phyloP scores from a whole-genome alignment of 2,329 filamentous ascomycete species.

The Teratosphaeria gauchensis region DNA sequence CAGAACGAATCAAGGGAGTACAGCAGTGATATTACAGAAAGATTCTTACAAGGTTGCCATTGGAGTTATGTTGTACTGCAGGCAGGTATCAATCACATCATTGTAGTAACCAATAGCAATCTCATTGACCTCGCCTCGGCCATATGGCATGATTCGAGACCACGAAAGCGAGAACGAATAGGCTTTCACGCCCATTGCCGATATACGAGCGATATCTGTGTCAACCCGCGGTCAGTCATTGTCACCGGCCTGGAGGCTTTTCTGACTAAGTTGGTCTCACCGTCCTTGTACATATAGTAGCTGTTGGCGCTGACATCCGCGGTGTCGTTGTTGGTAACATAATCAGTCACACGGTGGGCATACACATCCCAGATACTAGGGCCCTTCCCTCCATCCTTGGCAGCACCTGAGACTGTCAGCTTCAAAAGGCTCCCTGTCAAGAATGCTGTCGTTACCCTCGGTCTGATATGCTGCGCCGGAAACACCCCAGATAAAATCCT shows the following conservation, averaged over 20 bases:
- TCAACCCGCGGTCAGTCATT: neutral
- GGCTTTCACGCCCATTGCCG: slow-evolving; percentile 27
- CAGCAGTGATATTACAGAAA: neutral
- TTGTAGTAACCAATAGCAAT: slow-evolving; percentile 40
- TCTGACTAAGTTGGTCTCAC: neutral
- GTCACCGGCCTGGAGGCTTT: neutral
- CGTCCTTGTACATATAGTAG: slow-evolving; percentile 6
- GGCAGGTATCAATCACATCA: slow-evolving; percentile 35
- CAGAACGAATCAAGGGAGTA: neutral
- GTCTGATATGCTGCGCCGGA: neutral
- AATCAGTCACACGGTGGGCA: neutral
- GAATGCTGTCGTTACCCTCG: neutral
- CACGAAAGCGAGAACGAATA: slow-evolving; percentile 40
- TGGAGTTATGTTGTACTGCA: slow-evolving; percentile 35
- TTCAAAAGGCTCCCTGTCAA: neutral
- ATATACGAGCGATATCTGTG: slow-evolving; percentile 19
- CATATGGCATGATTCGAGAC: slow-evolving; percentile 42
- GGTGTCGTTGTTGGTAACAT: neutral
- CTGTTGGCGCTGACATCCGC: neutral
- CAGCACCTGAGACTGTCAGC: neutral
- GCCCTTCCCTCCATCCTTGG: neutral
- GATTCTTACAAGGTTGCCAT: slow-evolving; percentile 30
- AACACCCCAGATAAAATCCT: neutral
- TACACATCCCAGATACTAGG: neutral
- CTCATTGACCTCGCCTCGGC: slow-evolving; percentile 37